These are phyloP conservation scores for Plasmopara muralis DNA, from an alignment of 352 stramenopile species.

Conservation along the genomic window DNA sequence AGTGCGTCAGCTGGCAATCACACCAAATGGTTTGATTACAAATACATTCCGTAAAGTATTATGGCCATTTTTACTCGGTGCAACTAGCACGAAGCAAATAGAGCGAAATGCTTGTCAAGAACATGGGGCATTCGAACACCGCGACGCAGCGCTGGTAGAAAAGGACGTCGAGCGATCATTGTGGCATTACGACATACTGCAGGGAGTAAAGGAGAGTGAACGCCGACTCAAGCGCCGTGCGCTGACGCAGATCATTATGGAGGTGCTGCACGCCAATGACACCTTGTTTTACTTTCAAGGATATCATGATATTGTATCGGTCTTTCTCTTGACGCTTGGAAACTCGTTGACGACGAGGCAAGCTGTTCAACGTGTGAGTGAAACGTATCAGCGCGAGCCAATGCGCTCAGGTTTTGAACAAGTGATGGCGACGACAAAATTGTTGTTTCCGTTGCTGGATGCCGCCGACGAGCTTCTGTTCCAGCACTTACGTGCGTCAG, in stretches of 20 bases:
- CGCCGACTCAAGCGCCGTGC: slow-evolving; percentile 48
- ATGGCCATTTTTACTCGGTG: slow-evolving; percentile 56
- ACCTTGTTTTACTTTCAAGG: slow-evolving; percentile 86
- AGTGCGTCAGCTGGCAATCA: slow-evolving; percentile 55
- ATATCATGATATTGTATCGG: slow-evolving; percentile 90
- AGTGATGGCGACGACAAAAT: slow-evolving; percentile 54
- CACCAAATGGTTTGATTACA: slow-evolving; percentile 45
- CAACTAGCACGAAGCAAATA: not conserved
- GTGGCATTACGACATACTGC: slow-evolving; percentile 73
- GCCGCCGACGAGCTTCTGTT: slow-evolving; percentile 57
- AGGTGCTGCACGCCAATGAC: slow-evolving; percentile 36
- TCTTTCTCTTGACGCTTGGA: slow-evolving; percentile 76
- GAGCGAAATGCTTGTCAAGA: slow-evolving; percentile 3
- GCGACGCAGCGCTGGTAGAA: slow-evolving; percentile 64
- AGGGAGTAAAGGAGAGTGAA: slow-evolving; percentile 53
- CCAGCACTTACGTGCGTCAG: slow-evolving; percentile 51
- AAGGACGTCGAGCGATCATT: slow-evolving; percentile 85
- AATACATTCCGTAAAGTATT: slow-evolving; percentile 49
- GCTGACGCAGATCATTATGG: slow-evolving; percentile 57
- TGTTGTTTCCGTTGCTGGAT: slow-evolving; percentile 67
- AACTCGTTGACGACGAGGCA: slow-evolving; percentile 54
- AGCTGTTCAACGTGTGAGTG: slow-evolving; percentile 68
- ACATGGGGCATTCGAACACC: slow-evolving; percentile 35
- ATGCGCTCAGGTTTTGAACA: slow-evolving; percentile 82
- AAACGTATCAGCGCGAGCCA: slow-evolving; percentile 85